These are phyloP conservation scores for Chiua virens DNA, from an alignment of 768 basidiomycete species.

Conservation along the genomic window DNA sequence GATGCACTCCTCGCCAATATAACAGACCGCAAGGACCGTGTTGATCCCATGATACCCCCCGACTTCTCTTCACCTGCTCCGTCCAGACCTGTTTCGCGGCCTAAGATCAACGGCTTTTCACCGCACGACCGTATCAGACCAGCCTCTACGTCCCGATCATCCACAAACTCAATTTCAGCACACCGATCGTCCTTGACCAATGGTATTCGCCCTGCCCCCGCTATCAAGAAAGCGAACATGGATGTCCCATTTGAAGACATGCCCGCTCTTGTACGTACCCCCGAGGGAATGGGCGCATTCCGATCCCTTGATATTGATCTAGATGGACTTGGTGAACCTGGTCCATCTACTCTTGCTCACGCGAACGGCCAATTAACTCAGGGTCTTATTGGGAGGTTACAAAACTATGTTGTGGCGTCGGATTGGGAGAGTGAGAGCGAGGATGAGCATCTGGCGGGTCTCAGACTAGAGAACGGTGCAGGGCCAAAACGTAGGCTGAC, in stretches of 20 bases:
- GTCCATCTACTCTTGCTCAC: slow-evolving; percentile 33
- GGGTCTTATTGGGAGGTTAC: slow-evolving; percentile 20
- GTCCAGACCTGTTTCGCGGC: slow-evolving; percentile 36
- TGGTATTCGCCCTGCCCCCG: slow-evolving; percentile 13
- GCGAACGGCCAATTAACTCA: slow-evolving; percentile 29
- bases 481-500: slow-evolving; percentile 63
- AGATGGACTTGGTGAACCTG: slow-evolving; percentile 36
- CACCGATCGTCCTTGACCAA: slow-evolving; percentile 16
- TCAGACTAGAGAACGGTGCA: slow-evolving; percentile 31
- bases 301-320: slow-evolving; percentile 56
- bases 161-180: not conserved
- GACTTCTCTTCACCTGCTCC: slow-evolving; percentile 35
- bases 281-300: slow-evolving; percentile 73
- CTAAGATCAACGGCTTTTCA: slow-evolving; percentile 43
- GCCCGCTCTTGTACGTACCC: slow-evolving; percentile 67
- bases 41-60: slow-evolving; percentile 65
- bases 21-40: slow-evolving; percentile 82
- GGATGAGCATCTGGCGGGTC: slow-evolving; percentile 26
- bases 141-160: slow-evolving; percentile 24
- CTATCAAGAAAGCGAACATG: slow-evolving; percentile 22
- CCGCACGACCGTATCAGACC: slow-evolving; percentile 23
- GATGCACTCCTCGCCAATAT: slow-evolving; percentile 85
- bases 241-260: slow-evolving; percentile 63
- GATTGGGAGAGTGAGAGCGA: slow-evolving; percentile 40
- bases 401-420: slow-evolving; percentile 11